Percentiles rank a stretch among this genome's conserved stretches.
These are phyloP conservation scores for Colletotrichum sojae DNA, from an alignment of 2,329 filamentous ascomycete species.

Conservation along the genomic window DNA sequence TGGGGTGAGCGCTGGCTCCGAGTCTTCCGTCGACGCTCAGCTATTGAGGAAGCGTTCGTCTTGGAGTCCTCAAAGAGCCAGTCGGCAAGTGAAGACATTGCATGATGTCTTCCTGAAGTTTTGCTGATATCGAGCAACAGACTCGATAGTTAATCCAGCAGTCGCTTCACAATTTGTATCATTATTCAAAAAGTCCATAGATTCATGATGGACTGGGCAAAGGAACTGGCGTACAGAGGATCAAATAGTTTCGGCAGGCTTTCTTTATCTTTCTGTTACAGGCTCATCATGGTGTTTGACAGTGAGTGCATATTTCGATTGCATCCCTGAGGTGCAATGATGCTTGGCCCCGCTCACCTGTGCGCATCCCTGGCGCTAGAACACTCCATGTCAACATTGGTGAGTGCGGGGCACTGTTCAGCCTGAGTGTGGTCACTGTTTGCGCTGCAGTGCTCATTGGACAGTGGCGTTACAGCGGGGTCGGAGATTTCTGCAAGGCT, in stretches of 20 bases:
- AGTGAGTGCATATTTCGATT: too few species aligned
- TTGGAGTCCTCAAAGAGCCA: constrained; percentile 49
- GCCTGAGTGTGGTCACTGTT: constrained; percentile 23
- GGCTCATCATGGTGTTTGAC: not conserved
- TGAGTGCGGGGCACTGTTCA: constrained; percentile 33
- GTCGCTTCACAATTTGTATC: constrained; percentile 17
- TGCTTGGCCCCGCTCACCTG: not conserved
- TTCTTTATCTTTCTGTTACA: constrained; percentile 1
- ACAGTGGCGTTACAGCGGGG: constrained; percentile 22
- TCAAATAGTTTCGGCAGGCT: not conserved
- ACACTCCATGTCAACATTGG: too few species aligned
- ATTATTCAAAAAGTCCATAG: constrained; percentile 21
- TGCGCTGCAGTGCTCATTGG: constrained; percentile 38
- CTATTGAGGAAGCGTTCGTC: constrained; percentile 84
- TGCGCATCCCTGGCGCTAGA: constrained; percentile 16
- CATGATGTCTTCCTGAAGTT: constrained; percentile 19
- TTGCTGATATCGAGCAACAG: not conserved
- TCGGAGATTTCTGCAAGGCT: constrained; percentile 41
- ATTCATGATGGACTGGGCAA: constrained; percentile 5
- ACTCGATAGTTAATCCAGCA: not conserved
- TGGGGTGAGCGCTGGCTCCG: constrained; percentile 92
- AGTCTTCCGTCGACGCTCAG: constrained; percentile 85
- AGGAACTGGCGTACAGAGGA: not conserved
- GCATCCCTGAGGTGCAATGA: too few species aligned
- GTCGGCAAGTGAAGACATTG: not conserved